A percentile compares a stretch with the other conserved stretches of the same genome.
Evolutionary conservation across 225 moss, liverwort and hornwort genomes (phyloP).

Genomic region (Polytrichum formosum): DNA sequence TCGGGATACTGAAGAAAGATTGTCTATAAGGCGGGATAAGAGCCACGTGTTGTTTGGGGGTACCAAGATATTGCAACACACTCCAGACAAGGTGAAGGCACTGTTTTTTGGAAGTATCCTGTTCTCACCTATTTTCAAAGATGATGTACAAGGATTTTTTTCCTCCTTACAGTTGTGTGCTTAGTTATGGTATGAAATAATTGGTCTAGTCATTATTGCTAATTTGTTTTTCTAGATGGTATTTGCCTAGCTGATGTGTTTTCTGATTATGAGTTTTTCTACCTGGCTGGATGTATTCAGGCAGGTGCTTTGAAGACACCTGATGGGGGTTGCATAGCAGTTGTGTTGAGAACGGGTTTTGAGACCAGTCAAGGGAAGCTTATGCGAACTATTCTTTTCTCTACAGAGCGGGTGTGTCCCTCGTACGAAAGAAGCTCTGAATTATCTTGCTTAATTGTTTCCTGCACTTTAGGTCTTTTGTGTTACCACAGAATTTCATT

Average conservation of each 20-base stretch:
- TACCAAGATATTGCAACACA: slow-evolving; percentile 94
- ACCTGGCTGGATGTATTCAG: slow-evolving; percentile 42
- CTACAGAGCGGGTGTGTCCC: slow-evolving; percentile 79
- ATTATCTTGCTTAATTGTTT: no score
- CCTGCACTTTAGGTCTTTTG: no score
- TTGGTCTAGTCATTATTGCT: not conserved
- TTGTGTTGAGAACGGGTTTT: slow-evolving; percentile 94
- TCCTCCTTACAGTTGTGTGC: not conserved
- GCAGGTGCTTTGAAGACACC: slow-evolving; percentile 65
- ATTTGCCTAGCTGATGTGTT: not conserved
- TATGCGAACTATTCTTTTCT: slow-evolving; percentile 97
- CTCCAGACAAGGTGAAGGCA: slow-evolving; percentile 67
- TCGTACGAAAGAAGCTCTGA: no score
- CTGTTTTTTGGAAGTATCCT: not conserved
- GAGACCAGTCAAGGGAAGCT: slow-evolving; percentile 99
- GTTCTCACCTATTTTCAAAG: no score
- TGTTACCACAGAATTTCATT: no score
- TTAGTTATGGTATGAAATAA: slow-evolving; percentile 6
- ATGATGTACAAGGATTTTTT: no score
- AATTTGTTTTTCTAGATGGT: not conserved
- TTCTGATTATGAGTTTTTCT: not conserved
- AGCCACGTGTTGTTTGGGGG: slow-evolving; percentile 92
- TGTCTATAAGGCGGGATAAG: slow-evolving; percentile 90
- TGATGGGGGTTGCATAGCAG: slow-evolving; percentile 96
- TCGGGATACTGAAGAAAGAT: slow-evolving; percentile 65